phyloP scores from a whole-genome alignment of 805 yeast species.

The Komagataella pseudopastoris region DNA sequence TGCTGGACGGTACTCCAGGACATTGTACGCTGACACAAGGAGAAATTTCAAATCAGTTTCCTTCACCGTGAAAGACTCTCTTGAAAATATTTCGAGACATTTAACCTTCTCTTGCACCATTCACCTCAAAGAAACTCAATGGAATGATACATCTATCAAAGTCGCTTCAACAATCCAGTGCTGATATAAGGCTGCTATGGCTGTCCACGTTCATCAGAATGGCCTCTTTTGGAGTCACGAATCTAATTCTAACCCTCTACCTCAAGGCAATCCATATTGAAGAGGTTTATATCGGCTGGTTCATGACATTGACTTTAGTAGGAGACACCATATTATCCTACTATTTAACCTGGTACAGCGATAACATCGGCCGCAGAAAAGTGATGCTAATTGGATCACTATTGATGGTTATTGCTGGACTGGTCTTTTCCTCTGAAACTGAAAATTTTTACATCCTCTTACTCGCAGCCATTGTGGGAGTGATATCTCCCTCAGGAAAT shows the following conservation, averaged over 20 bases:
- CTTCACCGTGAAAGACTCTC: not conserved
- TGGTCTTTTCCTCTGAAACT: constrained; percentile 39
- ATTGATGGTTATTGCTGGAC: constrained; percentile 58
- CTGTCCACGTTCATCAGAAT: constrained; percentile 56
- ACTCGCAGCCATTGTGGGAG: constrained; percentile 69
- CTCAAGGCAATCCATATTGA: constrained; percentile 39
- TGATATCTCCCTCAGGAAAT: constrained; percentile 79
- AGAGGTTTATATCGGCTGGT: constrained; percentile 53
- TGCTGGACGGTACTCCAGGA: not conserved
- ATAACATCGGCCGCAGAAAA: constrained; percentile 48
- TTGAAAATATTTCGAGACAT: not conserved
- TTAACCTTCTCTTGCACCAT: not conserved
- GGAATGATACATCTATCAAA: constrained; percentile 18
- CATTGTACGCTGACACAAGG: not conserved
- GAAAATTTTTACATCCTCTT: constrained; percentile 42
- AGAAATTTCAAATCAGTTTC: too few relatives aligned
- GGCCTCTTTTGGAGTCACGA: constrained; percentile 66
- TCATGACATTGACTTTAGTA: constrained; percentile 68
- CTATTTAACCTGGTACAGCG: constrained; percentile 66
- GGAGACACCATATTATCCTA: constrained; percentile 73
- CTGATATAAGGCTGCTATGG: constrained; percentile 55
- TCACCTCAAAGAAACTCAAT: not conserved
- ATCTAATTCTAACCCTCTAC: constrained; percentile 63
- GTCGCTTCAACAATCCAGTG: constrained; percentile 23
- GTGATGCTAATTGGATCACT: constrained; percentile 52